Conservation (phyloP, 805 yeast species). For the Starmerella floricola region DNA sequence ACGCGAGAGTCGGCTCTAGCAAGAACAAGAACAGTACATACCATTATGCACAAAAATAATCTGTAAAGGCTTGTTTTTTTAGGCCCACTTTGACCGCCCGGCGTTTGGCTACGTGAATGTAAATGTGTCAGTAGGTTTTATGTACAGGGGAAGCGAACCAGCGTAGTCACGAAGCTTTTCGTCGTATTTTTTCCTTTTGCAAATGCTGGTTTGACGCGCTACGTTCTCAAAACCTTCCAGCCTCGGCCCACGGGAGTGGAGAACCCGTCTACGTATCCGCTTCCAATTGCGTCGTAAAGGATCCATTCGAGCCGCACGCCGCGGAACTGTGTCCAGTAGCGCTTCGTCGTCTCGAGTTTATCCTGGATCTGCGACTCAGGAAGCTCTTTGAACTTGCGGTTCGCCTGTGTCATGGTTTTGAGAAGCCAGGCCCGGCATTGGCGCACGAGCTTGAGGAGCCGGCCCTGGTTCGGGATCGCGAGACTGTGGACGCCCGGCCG, state of each 20-base stretch:
- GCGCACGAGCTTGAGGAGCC: slow-evolving; percentile 27
- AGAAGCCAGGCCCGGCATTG: slow-evolving; percentile 30
- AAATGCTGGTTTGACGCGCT: no score
- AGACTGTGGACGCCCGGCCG: slow-evolving; percentile 26
- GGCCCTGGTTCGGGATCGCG: slow-evolving; percentile 31
- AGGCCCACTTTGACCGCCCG: no score
- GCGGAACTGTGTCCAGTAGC: slow-evolving; percentile 36
- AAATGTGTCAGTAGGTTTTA: no score
- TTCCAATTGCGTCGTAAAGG: slow-evolving; percentile 43
- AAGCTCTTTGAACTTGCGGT: slow-evolving; percentile 30
- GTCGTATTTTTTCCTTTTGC: no score
- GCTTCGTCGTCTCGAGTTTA: slow-evolving; percentile 24
- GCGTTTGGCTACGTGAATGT: no score
- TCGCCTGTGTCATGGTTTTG: slow-evolving; percentile 22
- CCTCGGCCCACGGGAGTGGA: slow-evolving; percentile 50
- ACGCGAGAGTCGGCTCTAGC: no score
- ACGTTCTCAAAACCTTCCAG: slow-evolving; percentile 44
- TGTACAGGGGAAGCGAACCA: no score
- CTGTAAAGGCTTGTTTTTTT: no score
- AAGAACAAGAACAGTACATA: no score
- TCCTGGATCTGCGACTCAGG: slow-evolving; percentile 28
- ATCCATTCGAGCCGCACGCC: slow-evolving; percentile 45
- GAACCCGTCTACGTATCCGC: slow-evolving; percentile 45
- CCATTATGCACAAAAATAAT: no score
- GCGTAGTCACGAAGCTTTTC: no score